phyloP scores from a whole-genome alignment of 1,284 basidiomycete species.

The Cystobasidium pallidum region DNA sequence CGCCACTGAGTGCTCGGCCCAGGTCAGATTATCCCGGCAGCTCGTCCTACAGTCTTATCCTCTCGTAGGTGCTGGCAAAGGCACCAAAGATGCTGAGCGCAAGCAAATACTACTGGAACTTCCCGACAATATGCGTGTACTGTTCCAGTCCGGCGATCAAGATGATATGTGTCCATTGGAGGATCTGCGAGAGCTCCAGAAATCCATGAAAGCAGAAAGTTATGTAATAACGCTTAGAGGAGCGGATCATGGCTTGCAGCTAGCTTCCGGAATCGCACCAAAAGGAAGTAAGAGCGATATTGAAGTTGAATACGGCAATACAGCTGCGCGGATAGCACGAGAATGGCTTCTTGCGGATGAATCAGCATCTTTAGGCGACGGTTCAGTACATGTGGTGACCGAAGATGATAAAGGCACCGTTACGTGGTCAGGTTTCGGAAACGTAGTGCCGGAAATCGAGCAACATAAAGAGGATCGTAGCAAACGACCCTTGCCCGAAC shows the following conservation, averaged over 20 bases:
- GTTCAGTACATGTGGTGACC: not conserved
- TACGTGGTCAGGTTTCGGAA: constrained; percentile 7
- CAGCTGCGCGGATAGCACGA: not conserved
- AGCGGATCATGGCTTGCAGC: constrained; percentile 28
- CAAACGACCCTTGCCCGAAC: not conserved
- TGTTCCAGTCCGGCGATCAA: constrained; percentile 21
- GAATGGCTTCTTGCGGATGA: constrained; percentile 23
- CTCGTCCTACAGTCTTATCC: constrained; percentile 40
- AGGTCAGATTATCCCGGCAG: constrained; percentile 1
- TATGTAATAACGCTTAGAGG: not conserved
- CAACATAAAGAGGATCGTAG: not conserved
- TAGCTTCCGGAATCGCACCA: not conserved
- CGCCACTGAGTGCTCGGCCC: not conserved
- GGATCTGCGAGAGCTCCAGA: not conserved
- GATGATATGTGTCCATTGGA: constrained; percentile 37
- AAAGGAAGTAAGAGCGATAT: constrained; percentile 14
- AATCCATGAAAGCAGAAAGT: not conserved
- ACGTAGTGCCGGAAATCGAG: not conserved
- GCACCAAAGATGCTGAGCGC: constrained; percentile 33
- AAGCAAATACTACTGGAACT: constrained; percentile 32
- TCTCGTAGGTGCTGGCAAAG: constrained; percentile 21
- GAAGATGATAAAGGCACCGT: not conserved
- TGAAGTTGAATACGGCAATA: not conserved
- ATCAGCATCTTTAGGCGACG: not conserved
- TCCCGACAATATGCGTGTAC: not conserved